Base-by-base conservation (phyloP, 129 eudicot species). In the Saposhnikovia divaricata region DNA sequence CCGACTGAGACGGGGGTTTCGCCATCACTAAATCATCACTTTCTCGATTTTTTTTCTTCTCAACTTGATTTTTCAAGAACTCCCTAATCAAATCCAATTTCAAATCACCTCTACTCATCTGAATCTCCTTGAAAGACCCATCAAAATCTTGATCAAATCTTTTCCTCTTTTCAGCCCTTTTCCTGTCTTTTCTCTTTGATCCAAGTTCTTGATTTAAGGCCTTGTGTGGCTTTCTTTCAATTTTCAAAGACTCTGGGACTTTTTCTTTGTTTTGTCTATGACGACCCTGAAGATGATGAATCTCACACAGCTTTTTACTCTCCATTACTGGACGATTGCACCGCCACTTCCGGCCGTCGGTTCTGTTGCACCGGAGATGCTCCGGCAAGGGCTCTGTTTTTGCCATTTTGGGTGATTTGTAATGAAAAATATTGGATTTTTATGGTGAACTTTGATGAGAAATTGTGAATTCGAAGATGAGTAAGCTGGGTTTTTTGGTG, bases 291-390 rank as follows among this genome's bases (percentile, higher is more conserved):
- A 90, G 86, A 61, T 86, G 86, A 79, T 96, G 99, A 74, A 89
- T 86, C 76, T 96, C 93, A 48, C 99, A 96, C 3, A 96, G 90
- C 71, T 89, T 92, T 43, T 87, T 83, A 2, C 89, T 96, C 16
- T 92, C 95, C 78, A 85, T 38, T 38, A 84, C 98, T 43, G 83
- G 89, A 65, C 99, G 91, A 31, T 85, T 83, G 86, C 99, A 96
- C 86, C 99, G 88, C 98, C 99, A 92, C 78, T 89, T 80, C 21
- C 93, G 86, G 51, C 99, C 99, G 86, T 96, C 98, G 76, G 87
- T 90, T 19, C 95, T 76, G 83, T 92, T 89, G 81, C 99, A 96
- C 43, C 97, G 86, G 46, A 85, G 85, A 6, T 90, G 81, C 48
- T 90, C 96, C 42, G 94, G 92, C 89, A 87, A 87, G 59, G 77